These are phyloP conservation scores for Marchantia paleacea DNA, from an alignment of 225 moss, liverwort and hornwort genomes.

Conservation along the genomic window DNA sequence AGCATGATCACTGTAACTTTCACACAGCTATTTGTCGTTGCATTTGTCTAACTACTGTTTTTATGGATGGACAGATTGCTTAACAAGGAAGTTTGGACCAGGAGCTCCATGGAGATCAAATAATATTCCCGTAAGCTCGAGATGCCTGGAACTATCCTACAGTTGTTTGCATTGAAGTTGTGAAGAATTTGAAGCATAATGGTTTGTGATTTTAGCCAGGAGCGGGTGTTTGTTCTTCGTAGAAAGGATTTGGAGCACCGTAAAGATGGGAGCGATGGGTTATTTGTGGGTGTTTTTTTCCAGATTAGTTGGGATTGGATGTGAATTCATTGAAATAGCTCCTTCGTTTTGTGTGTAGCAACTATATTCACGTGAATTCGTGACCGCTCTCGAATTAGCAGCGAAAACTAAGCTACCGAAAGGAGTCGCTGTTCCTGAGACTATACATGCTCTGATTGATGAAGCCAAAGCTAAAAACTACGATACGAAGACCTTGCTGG, in stretches of 20 bases:
- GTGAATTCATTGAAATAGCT: neutral
- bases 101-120: constrained; percentile 60
- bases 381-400: constrained; percentile 36
- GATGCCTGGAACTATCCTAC: neutral
- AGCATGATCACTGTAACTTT: neutral
- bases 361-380: constrained; percentile 31
- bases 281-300: neutral
- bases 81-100: constrained; percentile 87
- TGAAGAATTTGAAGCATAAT: neutral
- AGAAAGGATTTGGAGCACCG: neutral
- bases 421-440: constrained; percentile 53
- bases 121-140: constrained; percentile 47
- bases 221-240: neutral
- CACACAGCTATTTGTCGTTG: neutral
- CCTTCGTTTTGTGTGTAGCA: constrained; percentile 20
- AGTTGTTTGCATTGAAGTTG: neutral
- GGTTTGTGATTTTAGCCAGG: neutral
- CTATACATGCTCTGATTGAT: constrained; percentile 72
- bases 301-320: neutral
- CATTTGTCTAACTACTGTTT: neutral
- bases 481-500: constrained; percentile 65
- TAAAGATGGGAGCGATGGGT: neutral
- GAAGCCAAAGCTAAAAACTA: constrained; percentile 74
- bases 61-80: constrained; percentile 60
- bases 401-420: constrained; percentile 36